These are phyloP conservation scores for Fonsecaea pedrosoi DNA, from an alignment of 2,329 filamentous ascomycete genomes.

Conservation along the genomic window DNA sequence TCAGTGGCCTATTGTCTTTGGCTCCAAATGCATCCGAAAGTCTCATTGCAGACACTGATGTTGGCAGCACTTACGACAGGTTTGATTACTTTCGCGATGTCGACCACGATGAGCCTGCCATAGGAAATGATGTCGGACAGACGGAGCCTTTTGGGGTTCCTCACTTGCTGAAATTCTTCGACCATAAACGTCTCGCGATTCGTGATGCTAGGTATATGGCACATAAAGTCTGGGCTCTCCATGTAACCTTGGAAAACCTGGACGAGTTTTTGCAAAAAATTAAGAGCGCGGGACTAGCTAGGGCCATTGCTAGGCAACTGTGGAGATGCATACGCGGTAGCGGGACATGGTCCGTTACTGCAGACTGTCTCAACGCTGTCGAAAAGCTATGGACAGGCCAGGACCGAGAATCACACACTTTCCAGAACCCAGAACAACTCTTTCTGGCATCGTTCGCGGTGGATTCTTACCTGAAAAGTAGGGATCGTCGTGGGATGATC, in stretches of 20 bases:
- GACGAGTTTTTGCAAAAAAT: no score
- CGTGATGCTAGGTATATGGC: constrained; percentile 6
- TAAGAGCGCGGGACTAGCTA: no score
- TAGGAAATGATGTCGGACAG: not conserved
- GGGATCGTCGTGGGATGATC: not conserved
- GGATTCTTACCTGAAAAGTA: not conserved
- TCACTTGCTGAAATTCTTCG: not conserved
- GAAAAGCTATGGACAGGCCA: constrained; percentile 5
- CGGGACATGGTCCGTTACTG: not conserved
- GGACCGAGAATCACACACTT: constrained; percentile 5
- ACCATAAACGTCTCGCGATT: not conserved
- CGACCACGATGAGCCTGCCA: not conserved
- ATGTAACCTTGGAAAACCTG: constrained; percentile 6
- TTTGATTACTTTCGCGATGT: not conserved
- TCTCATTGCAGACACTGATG: not conserved
- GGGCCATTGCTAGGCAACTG: not conserved
- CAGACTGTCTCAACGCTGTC: constrained; percentile 3
- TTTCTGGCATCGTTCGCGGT: not conserved
- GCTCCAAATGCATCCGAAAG: not conserved
- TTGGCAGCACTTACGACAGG: not conserved
- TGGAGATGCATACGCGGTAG: not conserved
- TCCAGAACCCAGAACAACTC: not conserved
- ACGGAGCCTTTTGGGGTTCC: not conserved
- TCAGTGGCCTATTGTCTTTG: not conserved
- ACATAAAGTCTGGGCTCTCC: not conserved